A percentile compares a stretch with the other conserved stretches of the same genome.
Conservation (phyloP, 306 rosid genomes). For the Rubus idaeus region DNA sequence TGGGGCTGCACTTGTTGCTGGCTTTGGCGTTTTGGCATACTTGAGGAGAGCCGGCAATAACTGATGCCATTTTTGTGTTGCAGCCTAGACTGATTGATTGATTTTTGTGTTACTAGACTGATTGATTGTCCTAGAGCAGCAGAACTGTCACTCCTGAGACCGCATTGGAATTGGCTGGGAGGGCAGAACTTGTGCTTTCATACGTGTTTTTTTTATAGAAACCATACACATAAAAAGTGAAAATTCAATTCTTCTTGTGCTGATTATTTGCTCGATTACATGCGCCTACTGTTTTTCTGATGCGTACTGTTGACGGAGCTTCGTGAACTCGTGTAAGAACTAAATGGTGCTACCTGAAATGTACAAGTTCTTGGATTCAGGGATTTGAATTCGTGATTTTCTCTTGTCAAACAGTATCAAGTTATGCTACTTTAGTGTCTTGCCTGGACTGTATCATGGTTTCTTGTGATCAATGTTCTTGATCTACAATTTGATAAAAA, state of each 20-base stretch:
- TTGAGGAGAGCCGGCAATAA: slow-evolving; percentile 42
- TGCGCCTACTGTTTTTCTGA: neutral
- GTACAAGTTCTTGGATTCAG: slow-evolving; percentile 6
- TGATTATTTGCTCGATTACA: neutral
- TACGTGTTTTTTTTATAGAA: slow-evolving; percentile 1
- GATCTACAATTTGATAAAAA: neutral
- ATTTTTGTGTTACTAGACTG: too few relatives aligned
- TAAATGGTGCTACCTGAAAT: slow-evolving; percentile 5
- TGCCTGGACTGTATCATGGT: neutral
- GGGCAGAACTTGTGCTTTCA: slow-evolving; percentile 6
- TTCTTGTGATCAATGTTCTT: neutral
- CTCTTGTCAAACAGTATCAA: neutral
- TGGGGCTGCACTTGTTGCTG: slow-evolving; percentile 73
- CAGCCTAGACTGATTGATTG: neutral
- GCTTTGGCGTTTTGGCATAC: slow-evolving; percentile 58
- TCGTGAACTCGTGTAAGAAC: slow-evolving; percentile 3
- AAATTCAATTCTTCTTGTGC: neutral
- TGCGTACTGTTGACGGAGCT: neutral
- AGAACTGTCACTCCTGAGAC: neutral
- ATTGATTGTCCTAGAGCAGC: slow-evolving; percentile 5
- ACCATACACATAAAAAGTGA: slow-evolving; percentile 2
- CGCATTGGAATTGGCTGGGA: slow-evolving; percentile 14
- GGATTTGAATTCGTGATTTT: neutral
- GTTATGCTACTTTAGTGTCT: neutral
- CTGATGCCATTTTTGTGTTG: slow-evolving; percentile 11